phyloP scores from a whole-genome alignment of 495 filamentous ascomycete species.

The Parathielavia hyrcaniae region DNA sequence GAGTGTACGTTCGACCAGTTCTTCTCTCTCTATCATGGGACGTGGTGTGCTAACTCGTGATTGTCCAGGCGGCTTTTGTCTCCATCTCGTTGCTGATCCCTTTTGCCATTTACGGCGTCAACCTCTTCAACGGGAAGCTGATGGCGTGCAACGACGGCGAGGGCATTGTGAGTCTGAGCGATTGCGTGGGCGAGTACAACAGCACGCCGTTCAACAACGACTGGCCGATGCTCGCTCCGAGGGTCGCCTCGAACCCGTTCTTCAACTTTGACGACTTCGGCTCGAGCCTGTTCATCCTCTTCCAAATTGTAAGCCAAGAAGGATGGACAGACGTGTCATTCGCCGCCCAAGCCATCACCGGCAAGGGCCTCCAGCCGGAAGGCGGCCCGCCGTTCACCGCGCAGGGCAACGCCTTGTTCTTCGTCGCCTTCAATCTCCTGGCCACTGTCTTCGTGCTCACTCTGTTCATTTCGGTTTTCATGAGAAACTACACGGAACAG shows the following conservation, averaged over 20 bases:
- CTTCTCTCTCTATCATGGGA: constrained; percentile 13
- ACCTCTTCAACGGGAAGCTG: constrained; percentile 83
- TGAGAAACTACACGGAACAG: constrained; percentile 99
- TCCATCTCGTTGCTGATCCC: constrained; percentile 91
- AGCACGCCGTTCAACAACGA: constrained; percentile 62
- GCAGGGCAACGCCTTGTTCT: constrained; percentile 86
- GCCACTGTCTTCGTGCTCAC: constrained; percentile 97
- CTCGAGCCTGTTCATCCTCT: constrained; percentile 86
- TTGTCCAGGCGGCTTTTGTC: constrained; percentile 68
- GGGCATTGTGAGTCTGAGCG: constrained; percentile 52
- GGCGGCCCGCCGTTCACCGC: constrained; percentile 46
- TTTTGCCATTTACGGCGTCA: constrained; percentile 91
- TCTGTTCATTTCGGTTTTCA: constrained; percentile 97
- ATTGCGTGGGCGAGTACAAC: constrained; percentile 77
- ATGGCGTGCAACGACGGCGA: constrained; percentile 68
- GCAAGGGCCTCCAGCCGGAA: constrained; percentile 62
- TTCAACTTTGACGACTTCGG: constrained; percentile 95
- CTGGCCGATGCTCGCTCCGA: constrained; percentile 78
- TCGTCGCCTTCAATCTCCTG: constrained; percentile 92
- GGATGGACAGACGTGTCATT: constrained; percentile 93
- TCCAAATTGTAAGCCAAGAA: constrained; percentile 98
- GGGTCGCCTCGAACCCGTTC: constrained; percentile 70
- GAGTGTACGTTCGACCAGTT: constrained; percentile 49
- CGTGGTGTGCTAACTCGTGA: constrained; percentile 4
- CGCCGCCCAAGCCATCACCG: constrained; percentile 74